Evolutionary conservation across 2,329 filamentous ascomycete genomes (phyloP), one percentile per base, ranked within the genome.

Genomic region (Colletotrichum sp.): DNA sequence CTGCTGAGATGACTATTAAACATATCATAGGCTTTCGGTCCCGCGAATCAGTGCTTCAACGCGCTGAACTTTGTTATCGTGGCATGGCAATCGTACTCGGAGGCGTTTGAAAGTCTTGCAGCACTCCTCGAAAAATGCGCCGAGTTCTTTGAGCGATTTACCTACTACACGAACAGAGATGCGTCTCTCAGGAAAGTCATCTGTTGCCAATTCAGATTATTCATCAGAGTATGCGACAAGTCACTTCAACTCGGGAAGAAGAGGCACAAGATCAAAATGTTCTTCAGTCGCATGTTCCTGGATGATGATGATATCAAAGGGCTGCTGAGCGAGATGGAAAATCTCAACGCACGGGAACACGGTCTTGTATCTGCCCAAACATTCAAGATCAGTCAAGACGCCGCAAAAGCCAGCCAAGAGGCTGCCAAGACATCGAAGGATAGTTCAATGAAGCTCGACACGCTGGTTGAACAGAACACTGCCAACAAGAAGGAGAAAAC

Each of bases 61-160:
- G 83, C 83, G n/a, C 81, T 85, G 21, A 83, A 82, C 13, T 85
- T 84, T 70, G 83, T 84, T 68, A 82, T 85, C 21, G 78, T 80
- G 71, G 83, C 82, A 21, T 85, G 83, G 83, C 80, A 82, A 68
- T 81, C 81, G 13, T 84, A 84, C 72, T 81, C 83, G 59, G 82
- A 82, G 60, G 83, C 83, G 7, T 83, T 85, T 18, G 81, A 81
- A 39, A 84, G 82, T 39, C 80, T 85, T 8, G 80, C 78, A 1
- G 81, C 81, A 75, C 77, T 84, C 12, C 79, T 82, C 6, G 80
- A 83, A 71, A 83, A 82, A 72, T 85, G 83, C 30, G 79, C 80
- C 30, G 81, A 83, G 32, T 85, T 84, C 62, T 80, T 85, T 21
- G 83, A 83, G 60, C 80, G 83, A 16, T 78, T 83, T 34, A 79